Conservation (phyloP, 441 rosid genomes). For the Brassica balearica region DNA sequence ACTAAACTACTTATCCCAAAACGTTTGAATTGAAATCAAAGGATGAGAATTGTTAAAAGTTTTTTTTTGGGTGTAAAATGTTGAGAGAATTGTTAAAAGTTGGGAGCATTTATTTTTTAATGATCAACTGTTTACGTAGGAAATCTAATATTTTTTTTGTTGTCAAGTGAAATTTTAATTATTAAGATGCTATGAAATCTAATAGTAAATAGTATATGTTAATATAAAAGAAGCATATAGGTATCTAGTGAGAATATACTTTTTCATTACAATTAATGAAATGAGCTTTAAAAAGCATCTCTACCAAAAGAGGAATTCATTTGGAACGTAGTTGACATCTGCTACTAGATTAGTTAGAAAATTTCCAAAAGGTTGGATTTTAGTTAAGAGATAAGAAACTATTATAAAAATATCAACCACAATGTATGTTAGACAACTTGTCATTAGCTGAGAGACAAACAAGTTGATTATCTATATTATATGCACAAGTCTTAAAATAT, state of each 20-base stretch:
- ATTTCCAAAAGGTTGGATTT: not conserved
- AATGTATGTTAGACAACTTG: constrained; percentile 22
- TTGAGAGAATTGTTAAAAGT: too few species aligned
- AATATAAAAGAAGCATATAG: not conserved
- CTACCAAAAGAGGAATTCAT: not conserved
- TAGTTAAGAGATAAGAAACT: not conserved
- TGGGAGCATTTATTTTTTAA: not conserved
- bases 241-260: constrained; percentile 4
- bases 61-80: not conserved
- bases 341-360: constrained; percentile 2
- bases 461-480: constrained; percentile 19
- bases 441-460: constrained; percentile 9
- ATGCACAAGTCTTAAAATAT: constrained; percentile 2
- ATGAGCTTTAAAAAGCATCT: not conserved
- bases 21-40: constrained; percentile 9
- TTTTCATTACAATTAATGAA: not conserved
- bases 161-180: not conserved
- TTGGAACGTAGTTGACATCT: constrained; percentile 24
- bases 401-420: not conserved
- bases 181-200: not conserved
- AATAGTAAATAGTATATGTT: not conserved
- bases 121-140: too few species aligned
- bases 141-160: not conserved
- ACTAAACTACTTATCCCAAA: constrained; percentile 10
- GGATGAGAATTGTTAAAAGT: not conserved